A percentile compares a stretch with the other conserved stretches of the same genome.
These are phyloP conservation scores for Pyrus betulifolia DNA, from an alignment of 306 rosid species.

Conservation along the genomic window DNA sequence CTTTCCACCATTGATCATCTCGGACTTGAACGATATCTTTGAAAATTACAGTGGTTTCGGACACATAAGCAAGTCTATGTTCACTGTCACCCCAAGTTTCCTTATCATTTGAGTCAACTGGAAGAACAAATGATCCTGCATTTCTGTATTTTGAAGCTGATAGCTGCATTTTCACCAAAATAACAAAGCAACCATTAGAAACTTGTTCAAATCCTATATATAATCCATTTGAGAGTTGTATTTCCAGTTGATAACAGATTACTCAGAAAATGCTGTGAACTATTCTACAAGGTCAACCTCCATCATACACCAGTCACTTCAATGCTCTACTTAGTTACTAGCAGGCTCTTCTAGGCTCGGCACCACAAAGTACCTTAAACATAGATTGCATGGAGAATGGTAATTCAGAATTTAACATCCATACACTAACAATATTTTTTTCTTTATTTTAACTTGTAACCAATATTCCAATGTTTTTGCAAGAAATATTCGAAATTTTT, in stretches of 20 bases:
- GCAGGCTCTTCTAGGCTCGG: background rate
- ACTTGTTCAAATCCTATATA: background rate
- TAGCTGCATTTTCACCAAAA: slow-evolving; percentile 44
- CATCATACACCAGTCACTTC: background rate
- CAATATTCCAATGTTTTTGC: background rate
- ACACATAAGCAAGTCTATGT: slow-evolving; percentile 90
- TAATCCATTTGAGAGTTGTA: background rate
- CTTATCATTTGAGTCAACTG: slow-evolving; percentile 73
- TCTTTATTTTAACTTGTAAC: background rate
- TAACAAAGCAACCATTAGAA: background rate
- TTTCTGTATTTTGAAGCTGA: slow-evolving; percentile 88
- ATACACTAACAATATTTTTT: background rate
- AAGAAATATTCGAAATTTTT: background rate
- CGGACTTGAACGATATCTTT: slow-evolving; percentile 87
- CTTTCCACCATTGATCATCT: slow-evolving; percentile 98
- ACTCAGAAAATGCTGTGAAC: background rate
- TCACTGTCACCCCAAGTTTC: slow-evolving; percentile 99
- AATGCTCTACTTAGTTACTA: background rate
- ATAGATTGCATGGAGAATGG: background rate
- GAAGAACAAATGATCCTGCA: slow-evolving; percentile 88
- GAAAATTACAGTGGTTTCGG: slow-evolving; percentile 95
- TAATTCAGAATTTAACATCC: background rate
- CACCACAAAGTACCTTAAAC: background rate
- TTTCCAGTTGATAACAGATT: background rate
- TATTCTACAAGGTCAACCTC: background rate